phyloP scores from a whole-genome alignment of 495 filamentous ascomycete species.

The Podospora conica region DNA sequence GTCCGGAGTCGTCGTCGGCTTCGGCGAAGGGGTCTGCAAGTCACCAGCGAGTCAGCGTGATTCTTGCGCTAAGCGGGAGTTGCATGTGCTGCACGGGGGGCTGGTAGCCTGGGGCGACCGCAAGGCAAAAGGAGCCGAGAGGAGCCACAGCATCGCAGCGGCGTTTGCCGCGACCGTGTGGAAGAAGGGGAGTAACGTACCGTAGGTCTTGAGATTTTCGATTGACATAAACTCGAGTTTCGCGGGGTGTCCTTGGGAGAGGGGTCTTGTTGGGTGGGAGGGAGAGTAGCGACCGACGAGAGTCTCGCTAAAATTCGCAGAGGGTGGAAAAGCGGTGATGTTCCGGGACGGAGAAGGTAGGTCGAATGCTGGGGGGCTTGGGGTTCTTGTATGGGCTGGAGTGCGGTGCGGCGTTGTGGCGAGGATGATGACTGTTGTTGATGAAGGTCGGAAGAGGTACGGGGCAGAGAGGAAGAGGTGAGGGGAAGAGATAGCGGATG shows the following conservation, averaged over 20 bases:
- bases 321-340: conserved; percentile 2
- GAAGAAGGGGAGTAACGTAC: conserved; percentile 48
- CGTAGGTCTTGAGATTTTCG: conserved; percentile 99
- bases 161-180: not conserved
- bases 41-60: conserved; percentile 14
- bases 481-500: conserved; percentile 25
- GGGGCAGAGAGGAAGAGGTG: conserved; percentile 13
- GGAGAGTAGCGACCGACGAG: conserved; percentile 42
- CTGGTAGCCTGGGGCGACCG: not conserved
- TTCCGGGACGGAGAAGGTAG: not conserved
- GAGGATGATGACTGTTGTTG: conserved; percentile 1
- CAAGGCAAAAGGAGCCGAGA: no score
- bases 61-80: not conserved
- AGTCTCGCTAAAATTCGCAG: conserved; percentile 26
- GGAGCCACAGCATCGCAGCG: not conserved
- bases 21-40: conserved; percentile 97
- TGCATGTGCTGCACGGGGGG: not conserved
- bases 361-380: not conserved
- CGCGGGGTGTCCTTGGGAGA: conserved; percentile 42
- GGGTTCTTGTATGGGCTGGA: not conserved
- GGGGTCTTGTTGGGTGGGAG: conserved; percentile 31
- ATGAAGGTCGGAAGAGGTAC: conserved; percentile 3
- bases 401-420: not conserved
- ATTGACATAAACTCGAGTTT: conserved; percentile 96
- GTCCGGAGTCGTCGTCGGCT: conserved; percentile 98